These are phyloP conservation scores for Pterula multifida DNA, from an alignment of 1,284 basidiomycete species.

Conservation along the genomic window DNA sequence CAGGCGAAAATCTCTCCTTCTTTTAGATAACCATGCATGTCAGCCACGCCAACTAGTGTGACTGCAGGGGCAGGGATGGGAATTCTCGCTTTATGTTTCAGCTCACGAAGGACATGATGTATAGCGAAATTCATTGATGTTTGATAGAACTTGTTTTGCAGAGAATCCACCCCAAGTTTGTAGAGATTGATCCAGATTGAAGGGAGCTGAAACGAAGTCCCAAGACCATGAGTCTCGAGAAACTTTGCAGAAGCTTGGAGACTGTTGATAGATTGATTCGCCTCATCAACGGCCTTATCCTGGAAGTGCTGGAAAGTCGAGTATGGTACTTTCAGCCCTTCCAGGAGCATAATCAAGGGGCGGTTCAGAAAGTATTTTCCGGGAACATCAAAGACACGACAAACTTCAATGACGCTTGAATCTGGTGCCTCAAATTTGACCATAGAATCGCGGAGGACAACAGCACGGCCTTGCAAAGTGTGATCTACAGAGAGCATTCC, in stretches of 20 bases:
- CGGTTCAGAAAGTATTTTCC: constrained; percentile 50
- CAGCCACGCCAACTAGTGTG: constrained; percentile 60
- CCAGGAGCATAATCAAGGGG: constrained; percentile 61
- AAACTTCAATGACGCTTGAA: constrained; percentile 46
- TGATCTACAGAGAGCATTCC: constrained; percentile 51
- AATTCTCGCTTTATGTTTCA: constrained; percentile 59
- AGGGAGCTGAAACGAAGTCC: constrained; percentile 25
- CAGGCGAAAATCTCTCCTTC: constrained; percentile 49
- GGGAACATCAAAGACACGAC: constrained; percentile 48
- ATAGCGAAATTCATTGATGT: constrained; percentile 39
- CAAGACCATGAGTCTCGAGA: constrained; percentile 32
- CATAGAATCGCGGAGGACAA: constrained; percentile 47
- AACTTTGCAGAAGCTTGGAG: constrained; percentile 33
- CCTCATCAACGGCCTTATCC: constrained; percentile 35
- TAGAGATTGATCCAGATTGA: constrained; percentile 25
- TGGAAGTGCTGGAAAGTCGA: constrained; percentile 45
- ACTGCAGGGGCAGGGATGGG: constrained; percentile 43
- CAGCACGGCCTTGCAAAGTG: constrained; percentile 27
- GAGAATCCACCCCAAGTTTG: constrained; percentile 20
- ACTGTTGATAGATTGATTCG: constrained; percentile 27
- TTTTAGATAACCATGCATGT: constrained; percentile 37
- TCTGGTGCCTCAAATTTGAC: constrained; percentile 46
- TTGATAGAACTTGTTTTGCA: constrained; percentile 29
- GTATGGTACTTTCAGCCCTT: constrained; percentile 37
- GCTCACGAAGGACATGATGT: constrained; percentile 50